Conservation (phyloP, 2,329 filamentous ascomycete species). For the Juglanconis juglandina region DNA sequence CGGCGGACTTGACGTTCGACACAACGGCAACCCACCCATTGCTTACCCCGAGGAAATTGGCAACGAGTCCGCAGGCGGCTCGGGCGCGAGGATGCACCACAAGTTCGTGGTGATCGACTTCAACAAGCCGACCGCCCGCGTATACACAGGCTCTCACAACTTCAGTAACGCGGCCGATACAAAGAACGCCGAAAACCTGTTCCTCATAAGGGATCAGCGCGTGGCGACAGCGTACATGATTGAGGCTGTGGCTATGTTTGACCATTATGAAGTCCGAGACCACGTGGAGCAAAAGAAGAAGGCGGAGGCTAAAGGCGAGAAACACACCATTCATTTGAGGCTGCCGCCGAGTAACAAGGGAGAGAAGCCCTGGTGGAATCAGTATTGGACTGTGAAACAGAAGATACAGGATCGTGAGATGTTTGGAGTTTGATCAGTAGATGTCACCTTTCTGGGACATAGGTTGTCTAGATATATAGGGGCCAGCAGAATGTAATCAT, state of each 20-base stretch:
- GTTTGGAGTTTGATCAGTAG: constrained; percentile 17
- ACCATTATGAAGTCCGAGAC: constrained; percentile 22
- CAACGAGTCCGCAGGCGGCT: constrained; percentile 20
- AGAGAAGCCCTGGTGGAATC: constrained; percentile 22
- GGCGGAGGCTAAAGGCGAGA: constrained; percentile 17
- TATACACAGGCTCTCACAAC: constrained; percentile 24
- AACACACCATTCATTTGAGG: constrained; percentile 17
- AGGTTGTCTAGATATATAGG: too few relatives aligned
- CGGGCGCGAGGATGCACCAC: constrained; percentile 22
- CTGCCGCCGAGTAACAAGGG: constrained; percentile 16
- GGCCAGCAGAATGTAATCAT: too few relatives aligned
- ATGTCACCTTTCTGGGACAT: too few relatives aligned
- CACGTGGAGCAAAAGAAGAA: constrained; percentile 16
- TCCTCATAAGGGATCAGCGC: constrained; percentile 19
- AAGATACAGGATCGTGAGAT: constrained; percentile 21
- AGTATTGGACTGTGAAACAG: constrained; percentile 21
- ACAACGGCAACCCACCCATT: constrained; percentile 22
- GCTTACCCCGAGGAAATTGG: constrained; percentile 21
- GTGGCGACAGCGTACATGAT: constrained; percentile 23
- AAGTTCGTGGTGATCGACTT: constrained; percentile 24
- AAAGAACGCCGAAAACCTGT: constrained; percentile 22
- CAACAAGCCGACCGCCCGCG: constrained; percentile 22
- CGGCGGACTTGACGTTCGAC: constrained; percentile 18
- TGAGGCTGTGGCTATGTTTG: constrained; percentile 23
- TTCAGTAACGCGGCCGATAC: constrained; percentile 21